A percentile compares a stretch with the other conserved stretches of the same genome.
Conservation (phyloP, 75 land plant species). For the Picea sitchensis region DNA sequence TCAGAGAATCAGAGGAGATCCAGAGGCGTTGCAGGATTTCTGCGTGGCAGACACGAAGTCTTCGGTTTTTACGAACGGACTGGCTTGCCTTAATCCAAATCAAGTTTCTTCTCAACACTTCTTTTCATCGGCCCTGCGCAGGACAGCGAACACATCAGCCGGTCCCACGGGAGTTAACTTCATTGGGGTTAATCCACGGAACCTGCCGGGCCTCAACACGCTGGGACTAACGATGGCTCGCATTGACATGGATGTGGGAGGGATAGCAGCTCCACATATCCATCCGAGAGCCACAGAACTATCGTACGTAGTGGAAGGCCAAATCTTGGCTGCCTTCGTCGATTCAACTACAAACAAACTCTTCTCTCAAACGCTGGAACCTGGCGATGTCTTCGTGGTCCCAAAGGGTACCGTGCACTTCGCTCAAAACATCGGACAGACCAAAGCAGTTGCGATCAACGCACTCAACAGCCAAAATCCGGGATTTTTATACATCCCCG, state of each 20-base stretch:
- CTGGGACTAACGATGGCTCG: constrained; percentile 40
- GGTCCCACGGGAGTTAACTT: no score
- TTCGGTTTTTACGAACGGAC: not conserved
- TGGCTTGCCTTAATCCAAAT: no score
- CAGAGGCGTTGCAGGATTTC: constrained; percentile 22
- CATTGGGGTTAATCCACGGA: no score
- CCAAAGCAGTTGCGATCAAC: constrained; percentile 22
- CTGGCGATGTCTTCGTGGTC: constrained; percentile 40
- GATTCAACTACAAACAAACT: constrained; percentile 19
- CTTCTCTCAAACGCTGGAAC: constrained; percentile 18
- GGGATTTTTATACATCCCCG: constrained; percentile 23
- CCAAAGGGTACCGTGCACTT: constrained; percentile 40
- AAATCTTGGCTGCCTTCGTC: constrained; percentile 36
- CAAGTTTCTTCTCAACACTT: no score
- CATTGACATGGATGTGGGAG: constrained; percentile 37
- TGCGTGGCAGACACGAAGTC: constrained; percentile 17
- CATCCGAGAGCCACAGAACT: constrained; percentile 54
- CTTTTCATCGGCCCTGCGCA: no score
- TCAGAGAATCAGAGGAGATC: not conserved
- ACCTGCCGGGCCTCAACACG: constrained; percentile 41
- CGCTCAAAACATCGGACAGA: constrained; percentile 25
- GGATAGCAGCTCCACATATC: constrained; percentile 29
- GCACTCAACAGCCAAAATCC: constrained; percentile 57
- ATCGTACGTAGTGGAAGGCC: constrained; percentile 27
- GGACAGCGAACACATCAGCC: no score